These are phyloP conservation scores for Asterophora parasitica DNA, from an alignment of 768 basidiomycete species.

Conservation along the genomic window DNA sequence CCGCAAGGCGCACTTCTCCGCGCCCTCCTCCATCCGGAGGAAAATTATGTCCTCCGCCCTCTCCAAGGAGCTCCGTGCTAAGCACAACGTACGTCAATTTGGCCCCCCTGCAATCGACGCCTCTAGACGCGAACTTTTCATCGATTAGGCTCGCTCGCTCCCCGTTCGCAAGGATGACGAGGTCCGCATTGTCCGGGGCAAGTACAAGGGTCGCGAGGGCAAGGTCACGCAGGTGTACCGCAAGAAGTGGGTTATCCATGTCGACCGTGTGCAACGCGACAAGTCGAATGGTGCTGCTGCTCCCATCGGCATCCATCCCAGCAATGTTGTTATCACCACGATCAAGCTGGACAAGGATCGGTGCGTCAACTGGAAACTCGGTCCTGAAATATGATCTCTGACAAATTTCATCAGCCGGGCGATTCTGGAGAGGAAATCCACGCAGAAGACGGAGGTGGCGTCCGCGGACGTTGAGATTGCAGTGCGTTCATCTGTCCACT, in stretches of 20 bases:
- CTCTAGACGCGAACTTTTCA: neutral
- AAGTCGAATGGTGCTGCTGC: conserved; percentile 94
- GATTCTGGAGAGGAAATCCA: conserved; percentile 83
- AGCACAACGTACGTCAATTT: conserved; percentile 72
- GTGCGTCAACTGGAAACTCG: conserved; percentile 29
- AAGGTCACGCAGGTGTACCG: conserved; percentile 98
- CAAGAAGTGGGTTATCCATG: conserved; percentile 98
- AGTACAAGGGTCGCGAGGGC: conserved; percentile 98
- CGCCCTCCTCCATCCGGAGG: conserved; percentile 91
- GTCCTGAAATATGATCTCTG: neutral
- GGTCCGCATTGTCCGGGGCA: conserved; percentile 93
- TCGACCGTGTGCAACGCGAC: conserved; percentile 96
- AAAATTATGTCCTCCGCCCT: conserved; percentile 98
- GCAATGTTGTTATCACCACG: conserved; percentile 91
- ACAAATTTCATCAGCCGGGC: conserved; percentile 52
- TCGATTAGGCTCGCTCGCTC: conserved; percentile 72
- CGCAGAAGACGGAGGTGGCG: conserved; percentile 54
- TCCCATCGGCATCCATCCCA: conserved; percentile 93
- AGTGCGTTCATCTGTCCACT: conserved; percentile 39
- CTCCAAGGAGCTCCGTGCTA: conserved; percentile 88
- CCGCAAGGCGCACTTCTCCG: conserved; percentile 96
- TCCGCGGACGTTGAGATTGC: conserved; percentile 68
- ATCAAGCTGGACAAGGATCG: conserved; percentile 93
- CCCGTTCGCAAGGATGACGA: conserved; percentile 98
- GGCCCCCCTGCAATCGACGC: neutral